Evolutionary conservation across 2,329 filamentous ascomycete genomes (phyloP), one percentile per base, ranked within the genome.

Genomic region (Lachnellula willkommii): DNA sequence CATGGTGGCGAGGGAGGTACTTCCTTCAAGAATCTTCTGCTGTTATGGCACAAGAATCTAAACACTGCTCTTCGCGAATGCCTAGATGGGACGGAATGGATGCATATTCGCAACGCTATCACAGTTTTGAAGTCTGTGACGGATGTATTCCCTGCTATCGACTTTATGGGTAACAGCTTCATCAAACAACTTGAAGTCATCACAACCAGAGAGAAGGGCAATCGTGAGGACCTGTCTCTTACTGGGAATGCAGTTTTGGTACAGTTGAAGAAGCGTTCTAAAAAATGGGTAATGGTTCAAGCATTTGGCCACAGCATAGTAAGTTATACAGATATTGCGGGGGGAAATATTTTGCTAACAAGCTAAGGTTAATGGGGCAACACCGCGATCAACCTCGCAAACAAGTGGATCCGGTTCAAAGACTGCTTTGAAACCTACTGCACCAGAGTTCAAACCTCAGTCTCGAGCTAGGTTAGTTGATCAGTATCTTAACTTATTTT

Each of bases 61-160:
- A 88, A 88, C 65, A 82, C 77, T 50, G 90, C 93, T 2, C 76
- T 99, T 53, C 92, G 91, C 69, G 81, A 81, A 39, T 96, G 93
- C 69, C 79, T 99, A 47, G 83, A 84, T 17, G 87, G 87, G 28
- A 85, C 83, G 35, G 93, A 97, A 72, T 99, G 94, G 82, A 96
- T 96, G 88, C 92, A 96, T 71, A 95, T 97, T 69, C 86, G 93
- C 54, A 99, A 99, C 69, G 90, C 91, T 46, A 95, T 97, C 63
- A 94, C 88, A 56, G 80, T 97, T 4, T 78, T 99, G 57, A 95
- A 94, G 69, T 81, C 83, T 11, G 79, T 96, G 48, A 81, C 90
- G 24, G 84, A 90, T 50, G 81, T 85, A 66, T 99, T 96, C 78
- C 95, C 94, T 4, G 87, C 86, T 15, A 83, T 97, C 56, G 90